These are phyloP conservation scores for Chrysosporium keratinophilum DNA, from an alignment of 2,329 filamentous ascomycete species.

Conservation along the genomic window DNA sequence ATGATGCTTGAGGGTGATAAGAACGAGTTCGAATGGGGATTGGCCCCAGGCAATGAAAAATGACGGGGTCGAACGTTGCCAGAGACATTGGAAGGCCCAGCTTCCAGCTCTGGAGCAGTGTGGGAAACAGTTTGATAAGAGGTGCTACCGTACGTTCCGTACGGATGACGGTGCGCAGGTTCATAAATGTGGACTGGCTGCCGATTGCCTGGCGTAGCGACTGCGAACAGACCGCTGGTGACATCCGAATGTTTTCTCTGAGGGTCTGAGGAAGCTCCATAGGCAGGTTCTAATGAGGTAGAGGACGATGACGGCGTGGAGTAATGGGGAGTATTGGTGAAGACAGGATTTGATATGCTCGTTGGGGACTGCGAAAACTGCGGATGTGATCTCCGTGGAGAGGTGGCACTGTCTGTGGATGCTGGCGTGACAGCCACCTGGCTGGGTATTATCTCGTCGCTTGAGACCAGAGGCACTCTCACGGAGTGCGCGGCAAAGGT, in stretches of 20 bases:
- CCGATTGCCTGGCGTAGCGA: slow-evolving; percentile 5
- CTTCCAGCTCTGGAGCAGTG: slow-evolving; percentile 11
- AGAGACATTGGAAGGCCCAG: slow-evolving; percentile 8
- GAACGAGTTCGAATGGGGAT: slow-evolving; percentile 15
- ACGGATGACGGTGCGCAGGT: slow-evolving; percentile 19
- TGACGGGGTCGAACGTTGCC: slow-evolving; percentile 13
- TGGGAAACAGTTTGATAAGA: slow-evolving; percentile 16
- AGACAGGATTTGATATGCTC: slow-evolving; percentile 14
- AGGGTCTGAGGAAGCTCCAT: neutral
- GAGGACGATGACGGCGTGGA: slow-evolving; percentile 18
- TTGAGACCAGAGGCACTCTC: slow-evolving; percentile 14
- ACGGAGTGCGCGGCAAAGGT: slow-evolving; percentile 30
- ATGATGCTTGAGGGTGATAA: slow-evolving; percentile 18
- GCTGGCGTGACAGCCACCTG: neutral
- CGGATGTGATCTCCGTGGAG: slow-evolving; percentile 8
- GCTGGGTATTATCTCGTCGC: neutral
- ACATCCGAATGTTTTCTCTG: neutral
- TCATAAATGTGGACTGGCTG: slow-evolving; percentile 23
- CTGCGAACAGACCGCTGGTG: neutral
- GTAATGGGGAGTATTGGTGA: slow-evolving; percentile 11
- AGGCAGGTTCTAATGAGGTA: slow-evolving; percentile 3
- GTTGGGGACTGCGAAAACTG: slow-evolving; percentile 13
- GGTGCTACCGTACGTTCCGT: slow-evolving; percentile 14
- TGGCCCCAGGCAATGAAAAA: slow-evolving; percentile 15
- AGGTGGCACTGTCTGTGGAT: slow-evolving; percentile 8